Evolutionary conservation across 1,284 basidiomycete genomes (phyloP).

Genomic region (Xerocomus cyaneibrunnescens): DNA sequence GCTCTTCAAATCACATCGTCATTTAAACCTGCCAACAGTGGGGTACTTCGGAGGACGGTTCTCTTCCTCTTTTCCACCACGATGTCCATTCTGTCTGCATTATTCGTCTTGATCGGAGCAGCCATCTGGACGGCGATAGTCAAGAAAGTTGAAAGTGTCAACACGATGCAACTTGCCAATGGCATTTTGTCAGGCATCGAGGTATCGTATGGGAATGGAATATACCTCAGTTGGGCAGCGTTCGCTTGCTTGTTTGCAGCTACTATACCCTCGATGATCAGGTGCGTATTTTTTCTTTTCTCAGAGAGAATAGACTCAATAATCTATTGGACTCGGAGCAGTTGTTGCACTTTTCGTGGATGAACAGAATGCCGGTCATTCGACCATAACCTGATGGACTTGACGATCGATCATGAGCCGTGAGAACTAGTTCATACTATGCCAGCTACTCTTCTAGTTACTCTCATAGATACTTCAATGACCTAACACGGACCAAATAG

Average conservation of each 20-base stretch:
- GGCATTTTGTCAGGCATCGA: conserved; percentile 56
- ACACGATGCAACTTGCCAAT: conserved; percentile 47
- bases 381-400: conserved; percentile 13
- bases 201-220: conserved; percentile 58
- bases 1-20: conserved; percentile 4
- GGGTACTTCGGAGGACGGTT: conserved; percentile 60
- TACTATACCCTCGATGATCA: conserved; percentile 71
- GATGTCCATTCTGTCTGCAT: conserved; percentile 57
- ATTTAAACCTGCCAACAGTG: conserved; percentile 42
- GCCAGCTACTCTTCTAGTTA: conserved; percentile 1
- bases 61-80: conserved; percentile 68
- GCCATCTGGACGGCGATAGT: conserved; percentile 76
- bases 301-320: conserved; percentile 11
- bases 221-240: conserved; percentile 69
- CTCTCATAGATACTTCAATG: conserved; percentile 4
- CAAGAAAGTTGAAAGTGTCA: conserved; percentile 60
- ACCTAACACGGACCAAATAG: conserved; percentile 13
- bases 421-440: conserved; percentile 2
- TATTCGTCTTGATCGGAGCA: conserved; percentile 66
- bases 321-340: conserved; percentile 29
- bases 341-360: conserved; percentile 72
- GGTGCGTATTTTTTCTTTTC: conserved; percentile 38
- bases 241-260: conserved; percentile 64
- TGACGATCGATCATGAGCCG: conserved; percentile 18
- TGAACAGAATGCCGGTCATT: conserved; percentile 40